phyloP scores from a whole-genome alignment of 2,329 filamentous ascomycete species.

The Venturiaceae sp. region DNA sequence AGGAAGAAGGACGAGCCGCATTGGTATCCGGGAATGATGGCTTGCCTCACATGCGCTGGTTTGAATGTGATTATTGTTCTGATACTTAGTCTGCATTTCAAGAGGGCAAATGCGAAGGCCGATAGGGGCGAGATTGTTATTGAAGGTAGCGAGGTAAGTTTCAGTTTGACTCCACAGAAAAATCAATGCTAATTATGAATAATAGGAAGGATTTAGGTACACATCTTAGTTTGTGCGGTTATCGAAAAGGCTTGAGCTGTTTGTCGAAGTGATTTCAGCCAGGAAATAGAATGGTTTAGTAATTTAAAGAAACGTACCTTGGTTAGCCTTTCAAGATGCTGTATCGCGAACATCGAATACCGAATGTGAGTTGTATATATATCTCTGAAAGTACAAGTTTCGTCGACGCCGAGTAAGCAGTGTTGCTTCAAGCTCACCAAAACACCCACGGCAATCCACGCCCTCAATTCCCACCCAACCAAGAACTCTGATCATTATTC shows the following conservation, averaged over 20 bases:
- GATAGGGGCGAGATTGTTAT: conserved; percentile 31
- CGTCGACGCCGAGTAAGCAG: too few species aligned
- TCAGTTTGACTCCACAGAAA: background rate
- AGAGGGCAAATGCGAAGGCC: conserved; percentile 25
- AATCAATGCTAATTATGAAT: background rate
- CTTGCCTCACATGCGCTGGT: conserved; percentile 24
- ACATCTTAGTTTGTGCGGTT: conserved; percentile 11
- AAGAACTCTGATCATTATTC: background rate
- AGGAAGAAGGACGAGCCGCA: conserved; percentile 32
- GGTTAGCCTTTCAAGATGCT: too few species aligned
- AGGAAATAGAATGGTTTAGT: too few species aligned
- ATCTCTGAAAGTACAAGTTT: too few species aligned
- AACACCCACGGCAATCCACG: too few species aligned
- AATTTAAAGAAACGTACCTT: too few species aligned
- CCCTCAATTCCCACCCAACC: too few species aligned
- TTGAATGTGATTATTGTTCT: conserved; percentile 24
- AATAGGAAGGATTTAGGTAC: conserved; percentile 15
- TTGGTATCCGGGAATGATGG: conserved; percentile 26
- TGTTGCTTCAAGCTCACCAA: too few species aligned
- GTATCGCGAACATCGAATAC: too few species aligned
- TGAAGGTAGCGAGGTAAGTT: conserved; percentile 26
- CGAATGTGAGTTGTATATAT: too few species aligned
- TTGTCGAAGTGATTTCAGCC: too few species aligned
- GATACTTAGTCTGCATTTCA: conserved; percentile 21
- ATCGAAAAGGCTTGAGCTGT: too few species aligned